A percentile compares a stretch with the other conserved stretches of the same genome.
Conservation (phyloP, 495 filamentous ascomycete genomes). For the Aspergillus nidulans region DNA sequence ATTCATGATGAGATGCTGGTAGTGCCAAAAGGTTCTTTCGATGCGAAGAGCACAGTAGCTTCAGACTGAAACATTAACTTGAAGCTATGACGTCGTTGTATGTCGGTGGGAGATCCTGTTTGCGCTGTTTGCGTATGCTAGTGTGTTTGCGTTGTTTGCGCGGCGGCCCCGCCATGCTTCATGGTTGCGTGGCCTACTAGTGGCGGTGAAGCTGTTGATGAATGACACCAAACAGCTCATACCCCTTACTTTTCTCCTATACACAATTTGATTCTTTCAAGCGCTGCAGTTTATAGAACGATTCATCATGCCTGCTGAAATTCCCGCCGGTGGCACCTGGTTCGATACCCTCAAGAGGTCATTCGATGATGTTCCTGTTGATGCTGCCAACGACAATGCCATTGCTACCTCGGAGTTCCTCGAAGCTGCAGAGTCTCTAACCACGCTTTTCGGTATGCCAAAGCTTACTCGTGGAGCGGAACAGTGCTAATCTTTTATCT, state of each 20-base stretch:
- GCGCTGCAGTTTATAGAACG: conserved; percentile 8
- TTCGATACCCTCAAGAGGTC: conserved; percentile 77
- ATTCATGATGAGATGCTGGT: neutral
- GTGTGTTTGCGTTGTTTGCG: conserved; percentile 25
- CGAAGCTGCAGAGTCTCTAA: conserved; percentile 80
- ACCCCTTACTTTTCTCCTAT: conserved; percentile 6
- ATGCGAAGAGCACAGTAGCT: neutral
- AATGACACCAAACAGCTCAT: neutral
- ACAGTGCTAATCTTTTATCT: neutral
- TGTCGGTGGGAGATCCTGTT: conserved; percentile 11
- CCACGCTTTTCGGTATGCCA: conserved; percentile 77
- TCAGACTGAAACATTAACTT: neutral
- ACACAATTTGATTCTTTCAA: conserved; percentile 9
- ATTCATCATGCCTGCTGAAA: conserved; percentile 26
- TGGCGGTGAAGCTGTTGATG: conserved; percentile 20
- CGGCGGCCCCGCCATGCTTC: conserved; percentile 19
- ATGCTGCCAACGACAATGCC: conserved; percentile 64
- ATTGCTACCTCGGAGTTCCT: conserved; percentile 85
- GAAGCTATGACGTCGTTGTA: conserved; percentile 30
- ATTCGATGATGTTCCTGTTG: conserved; percentile 76
- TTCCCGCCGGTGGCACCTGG: conserved; percentile 68
- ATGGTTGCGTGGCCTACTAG: conserved; percentile 27
- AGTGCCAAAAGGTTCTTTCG: neutral
- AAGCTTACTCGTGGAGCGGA: neutral
- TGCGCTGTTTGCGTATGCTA: conserved; percentile 23